phyloP scores from a whole-genome alignment of 345 rosid genomes.

The Linum tenue region DNA sequence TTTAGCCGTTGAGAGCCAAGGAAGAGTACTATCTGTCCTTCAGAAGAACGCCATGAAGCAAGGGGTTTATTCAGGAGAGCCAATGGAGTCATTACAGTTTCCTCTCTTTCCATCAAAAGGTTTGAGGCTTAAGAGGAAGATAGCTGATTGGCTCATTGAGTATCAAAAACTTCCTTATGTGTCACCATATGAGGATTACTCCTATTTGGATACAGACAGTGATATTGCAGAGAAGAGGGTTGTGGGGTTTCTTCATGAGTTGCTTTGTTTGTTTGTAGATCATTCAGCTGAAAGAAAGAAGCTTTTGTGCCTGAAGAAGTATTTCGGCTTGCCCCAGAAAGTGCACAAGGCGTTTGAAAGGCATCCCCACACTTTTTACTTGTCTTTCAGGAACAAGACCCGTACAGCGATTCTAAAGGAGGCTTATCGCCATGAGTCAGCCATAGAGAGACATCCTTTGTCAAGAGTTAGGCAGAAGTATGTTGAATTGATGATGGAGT shows the following conservation, averaged over 20 bases:
- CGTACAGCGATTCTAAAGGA: conserved; percentile 77
- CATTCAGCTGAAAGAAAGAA: conserved; percentile 73
- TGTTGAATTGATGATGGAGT: conserved; percentile 52
- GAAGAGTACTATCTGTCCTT: conserved; percentile 38
- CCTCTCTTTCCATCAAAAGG: conserved; percentile 81
- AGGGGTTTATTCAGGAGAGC: conserved; percentile 29
- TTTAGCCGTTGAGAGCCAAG: conserved; percentile 34
- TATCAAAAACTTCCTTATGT: conserved; percentile 67
- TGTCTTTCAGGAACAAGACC: conserved; percentile 61
- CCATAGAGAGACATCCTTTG: conserved; percentile 57
- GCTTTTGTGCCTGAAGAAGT: conserved; percentile 62
- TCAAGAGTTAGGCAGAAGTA: conserved; percentile 49
- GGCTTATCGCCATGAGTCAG: conserved; percentile 40
- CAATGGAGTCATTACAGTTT: conserved; percentile 43
- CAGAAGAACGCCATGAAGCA: conserved; percentile 51
- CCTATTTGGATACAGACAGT: conserved; percentile 50
- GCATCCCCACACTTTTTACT: conserved; percentile 70
- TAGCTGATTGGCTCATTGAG: conserved; percentile 56
- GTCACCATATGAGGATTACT: conserved; percentile 70
- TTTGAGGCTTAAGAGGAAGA: conserved; percentile 58
- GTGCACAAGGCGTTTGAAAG: conserved; percentile 88
- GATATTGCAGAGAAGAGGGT: conserved; percentile 80
- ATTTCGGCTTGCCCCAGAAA: conserved; percentile 45
- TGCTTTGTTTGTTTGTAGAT: conserved; percentile 75
- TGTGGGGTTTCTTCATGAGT: conserved; percentile 76